Conservation (phyloP, 257 asterid species). For the Salvia rosmarinus region DNA sequence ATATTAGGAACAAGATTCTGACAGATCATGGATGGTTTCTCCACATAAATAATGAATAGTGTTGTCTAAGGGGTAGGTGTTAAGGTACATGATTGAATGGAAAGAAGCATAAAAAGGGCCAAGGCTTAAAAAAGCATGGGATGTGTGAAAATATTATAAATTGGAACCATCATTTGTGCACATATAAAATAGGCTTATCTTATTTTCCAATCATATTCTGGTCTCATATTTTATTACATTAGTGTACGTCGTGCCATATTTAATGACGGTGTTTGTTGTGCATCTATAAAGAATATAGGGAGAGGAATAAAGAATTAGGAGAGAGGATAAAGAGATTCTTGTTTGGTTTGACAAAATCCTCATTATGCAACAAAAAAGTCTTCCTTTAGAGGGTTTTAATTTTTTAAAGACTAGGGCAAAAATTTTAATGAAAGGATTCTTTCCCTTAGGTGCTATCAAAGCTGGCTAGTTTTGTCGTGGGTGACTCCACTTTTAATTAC, state of each 20-base stretch:
- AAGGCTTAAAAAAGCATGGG: conserved; percentile 42
- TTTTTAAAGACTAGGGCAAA: neutral
- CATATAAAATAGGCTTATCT: conserved; percentile 21
- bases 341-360: conserved; percentile 37
- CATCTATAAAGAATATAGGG: neutral
- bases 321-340: conserved; percentile 33
- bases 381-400: conserved; percentile 1
- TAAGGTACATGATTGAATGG: conserved; percentile 44
- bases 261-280: neutral
- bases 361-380: conserved; percentile 23
- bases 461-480: conserved; percentile 69
- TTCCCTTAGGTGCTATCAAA: conserved; percentile 54
- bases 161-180: conserved; percentile 37
- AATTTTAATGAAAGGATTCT: conserved; percentile 42
- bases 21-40: conserved; percentile 38
- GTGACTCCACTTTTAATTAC: conserved; percentile 40
- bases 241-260: neutral
- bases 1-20: conserved; percentile 43
- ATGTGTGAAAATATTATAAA: conserved; percentile 33
- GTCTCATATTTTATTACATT: neutral
- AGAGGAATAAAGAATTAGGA: conserved; percentile 1
- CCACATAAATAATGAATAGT: conserved; percentile 40
- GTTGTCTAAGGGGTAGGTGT: conserved; percentile 37
- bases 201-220: neutral
- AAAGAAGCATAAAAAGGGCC: conserved; percentile 35